phyloP scores from a whole-genome alignment of 805 yeast species.

The Barnettozyma botsteinii region DNA sequence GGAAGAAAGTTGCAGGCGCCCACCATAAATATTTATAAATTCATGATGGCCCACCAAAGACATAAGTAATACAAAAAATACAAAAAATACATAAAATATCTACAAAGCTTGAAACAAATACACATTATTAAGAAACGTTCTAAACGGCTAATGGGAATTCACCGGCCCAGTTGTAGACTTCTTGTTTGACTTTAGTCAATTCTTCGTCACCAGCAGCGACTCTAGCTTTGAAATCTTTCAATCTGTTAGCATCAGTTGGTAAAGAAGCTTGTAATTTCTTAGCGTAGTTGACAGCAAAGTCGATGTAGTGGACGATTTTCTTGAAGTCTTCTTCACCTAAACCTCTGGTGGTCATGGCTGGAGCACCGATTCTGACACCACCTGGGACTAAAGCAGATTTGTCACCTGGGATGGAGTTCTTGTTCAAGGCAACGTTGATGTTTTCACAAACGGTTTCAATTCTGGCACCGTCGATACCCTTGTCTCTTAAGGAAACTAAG shows the following conservation, averaged over 20 bases:
- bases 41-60: too few relatives aligned
- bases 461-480: slow-evolving; percentile 89
- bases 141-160: slow-evolving; percentile 66
- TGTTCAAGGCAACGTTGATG: slow-evolving; percentile 90
- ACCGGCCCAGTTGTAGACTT: slow-evolving; percentile 89
- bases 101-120: background rate
- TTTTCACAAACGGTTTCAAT: slow-evolving; percentile 85
- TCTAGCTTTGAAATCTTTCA: slow-evolving; percentile 90
- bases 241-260: slow-evolving; percentile 90
- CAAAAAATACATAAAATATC: too few relatives aligned
- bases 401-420: slow-evolving; percentile 96
- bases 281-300: slow-evolving; percentile 55
- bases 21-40: too few relatives aligned
- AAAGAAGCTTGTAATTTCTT: slow-evolving; percentile 66
- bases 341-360: slow-evolving; percentile 98
- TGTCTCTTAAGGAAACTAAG: slow-evolving; percentile 72
- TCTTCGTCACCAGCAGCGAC: slow-evolving; percentile 68
- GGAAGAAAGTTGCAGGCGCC: too few relatives aligned
- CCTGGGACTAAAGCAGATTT: slow-evolving; percentile 93
- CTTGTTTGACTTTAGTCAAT: slow-evolving; percentile 61
- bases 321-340: slow-evolving; percentile 73
- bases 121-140: slow-evolving; percentile 4
- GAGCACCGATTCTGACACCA: slow-evolving; percentile 95
- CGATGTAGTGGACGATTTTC: slow-evolving; percentile 74
- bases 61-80: too few relatives aligned